These are phyloP conservation scores for Nitzschia sp. DNA, from an alignment of 108 stramenopile species.

Conservation along the genomic window DNA sequence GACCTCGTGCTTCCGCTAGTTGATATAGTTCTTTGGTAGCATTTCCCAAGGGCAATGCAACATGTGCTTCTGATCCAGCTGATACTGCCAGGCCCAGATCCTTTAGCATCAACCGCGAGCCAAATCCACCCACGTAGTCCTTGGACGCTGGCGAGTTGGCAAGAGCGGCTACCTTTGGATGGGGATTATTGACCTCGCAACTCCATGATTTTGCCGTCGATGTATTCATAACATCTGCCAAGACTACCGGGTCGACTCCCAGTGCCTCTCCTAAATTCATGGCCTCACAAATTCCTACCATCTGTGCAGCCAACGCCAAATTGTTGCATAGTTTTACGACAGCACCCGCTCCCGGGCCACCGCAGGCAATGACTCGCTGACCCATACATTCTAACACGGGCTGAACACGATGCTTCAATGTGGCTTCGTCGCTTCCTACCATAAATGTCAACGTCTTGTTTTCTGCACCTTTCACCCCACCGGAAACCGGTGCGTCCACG, in stretches of 20 bases:
- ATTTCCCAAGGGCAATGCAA: constrained; percentile 62
- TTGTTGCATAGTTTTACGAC: constrained; percentile 95
- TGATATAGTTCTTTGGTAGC: constrained; percentile 65
- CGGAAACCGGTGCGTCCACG: constrained; percentile 91
- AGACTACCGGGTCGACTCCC: constrained; percentile 85
- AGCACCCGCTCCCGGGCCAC: constrained; percentile 79
- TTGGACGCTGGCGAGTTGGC: constrained; percentile 63
- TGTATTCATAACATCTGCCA: constrained; percentile 90
- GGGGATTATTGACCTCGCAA: constrained; percentile 92
- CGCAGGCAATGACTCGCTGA: constrained; percentile 71
- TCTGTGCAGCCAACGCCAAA: constrained; percentile 87
- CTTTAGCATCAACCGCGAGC: constrained; percentile 81
- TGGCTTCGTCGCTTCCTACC: constrained; percentile 68
- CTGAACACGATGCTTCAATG: constrained; percentile 41
- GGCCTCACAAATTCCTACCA: constrained; percentile 92
- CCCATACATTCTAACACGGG: constrained; percentile 81
- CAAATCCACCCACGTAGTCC: constrained; percentile 78
- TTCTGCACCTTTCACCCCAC: constrained; percentile 68
- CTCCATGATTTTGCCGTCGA: constrained; percentile 94
- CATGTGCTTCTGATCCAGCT: constrained; percentile 55
- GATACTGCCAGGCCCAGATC: constrained; percentile 79
- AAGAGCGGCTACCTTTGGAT: constrained; percentile 56
- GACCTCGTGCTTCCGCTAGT: constrained; percentile 47
- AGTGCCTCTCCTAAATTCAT: constrained; percentile 89
- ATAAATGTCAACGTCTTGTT: constrained; percentile 93